Evolutionary conservation across 225 moss, liverwort and hornwort genomes (phyloP).

Genomic region (Lunularia cruciata): DNA sequence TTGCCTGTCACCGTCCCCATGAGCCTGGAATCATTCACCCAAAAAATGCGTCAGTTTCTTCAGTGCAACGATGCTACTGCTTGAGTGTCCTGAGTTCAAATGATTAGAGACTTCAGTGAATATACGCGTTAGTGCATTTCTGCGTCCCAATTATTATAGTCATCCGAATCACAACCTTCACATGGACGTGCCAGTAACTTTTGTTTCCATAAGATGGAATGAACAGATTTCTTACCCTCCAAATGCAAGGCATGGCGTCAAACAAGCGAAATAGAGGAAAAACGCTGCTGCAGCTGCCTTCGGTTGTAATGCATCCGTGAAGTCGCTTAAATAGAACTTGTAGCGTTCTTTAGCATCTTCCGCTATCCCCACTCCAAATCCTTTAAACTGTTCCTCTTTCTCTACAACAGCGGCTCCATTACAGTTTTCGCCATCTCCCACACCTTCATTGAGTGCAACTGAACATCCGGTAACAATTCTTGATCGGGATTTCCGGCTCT

Average conservation of each 20-base stretch:
- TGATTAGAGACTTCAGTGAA: too few species aligned
- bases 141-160: too few species aligned
- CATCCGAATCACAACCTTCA: constrained; percentile 1
- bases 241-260: constrained; percentile 76
- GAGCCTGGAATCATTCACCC: constrained; percentile 49
- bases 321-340: constrained; percentile 52
- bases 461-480: not conserved
- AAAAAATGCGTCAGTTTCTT: too few species aligned
- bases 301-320: constrained; percentile 63
- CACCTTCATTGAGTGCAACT: constrained; percentile 6
- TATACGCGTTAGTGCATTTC: too few species aligned
- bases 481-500: not conserved
- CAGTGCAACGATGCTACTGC: too few species aligned
- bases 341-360: constrained; percentile 54
- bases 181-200: not conserved
- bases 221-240: constrained; percentile 60
- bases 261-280: constrained; percentile 67
- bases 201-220: too few species aligned
- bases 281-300: constrained; percentile 51
- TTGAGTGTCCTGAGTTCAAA: too few species aligned
- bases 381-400: constrained; percentile 12
- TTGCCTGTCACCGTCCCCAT: constrained; percentile 59
- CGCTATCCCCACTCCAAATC: constrained; percentile 51
- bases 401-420: constrained; percentile 4
- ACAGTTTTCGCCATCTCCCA: constrained; percentile 5